These are phyloP conservation scores for Eucalyptus cloeziana DNA, from an alignment of 345 rosid species.

Conservation along the genomic window DNA sequence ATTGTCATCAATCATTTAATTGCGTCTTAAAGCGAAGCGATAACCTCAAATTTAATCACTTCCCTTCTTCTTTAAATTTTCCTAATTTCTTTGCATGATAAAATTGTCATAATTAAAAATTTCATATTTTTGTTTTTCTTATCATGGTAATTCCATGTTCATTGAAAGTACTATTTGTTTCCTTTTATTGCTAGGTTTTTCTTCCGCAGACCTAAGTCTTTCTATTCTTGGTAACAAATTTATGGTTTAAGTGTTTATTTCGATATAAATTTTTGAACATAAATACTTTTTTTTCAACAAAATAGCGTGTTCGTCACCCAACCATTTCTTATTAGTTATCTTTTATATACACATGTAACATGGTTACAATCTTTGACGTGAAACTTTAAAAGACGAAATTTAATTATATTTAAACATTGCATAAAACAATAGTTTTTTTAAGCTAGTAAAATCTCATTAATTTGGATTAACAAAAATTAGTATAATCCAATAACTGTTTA, in stretches of 20 bases:
- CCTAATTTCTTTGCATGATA: background rate
- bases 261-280: fast-evolving
- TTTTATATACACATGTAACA: background rate
- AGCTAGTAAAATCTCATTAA: background rate
- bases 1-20: background rate
- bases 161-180: fast-evolving
- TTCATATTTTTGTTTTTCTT: background rate
- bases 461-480: background rate
- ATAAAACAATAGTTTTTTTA: background rate
- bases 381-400: background rate
- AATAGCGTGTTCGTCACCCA: background rate
- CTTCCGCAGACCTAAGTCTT: too few relatives aligned
- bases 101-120: background rate
- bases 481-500: background rate
- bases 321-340: fast-evolving
- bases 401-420: background rate
- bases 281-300: background rate
- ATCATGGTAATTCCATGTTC: background rate
- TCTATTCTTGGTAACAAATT: background rate
- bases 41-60: background rate
- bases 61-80: background rate
- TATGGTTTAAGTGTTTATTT: background rate
- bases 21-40: background rate
- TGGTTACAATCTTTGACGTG: background rate
- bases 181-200: too few relatives aligned